Base-by-base conservation (phyloP, 2,329 filamentous ascomycete genomes). In the Pyrenophora tritici-repentis region DNA sequence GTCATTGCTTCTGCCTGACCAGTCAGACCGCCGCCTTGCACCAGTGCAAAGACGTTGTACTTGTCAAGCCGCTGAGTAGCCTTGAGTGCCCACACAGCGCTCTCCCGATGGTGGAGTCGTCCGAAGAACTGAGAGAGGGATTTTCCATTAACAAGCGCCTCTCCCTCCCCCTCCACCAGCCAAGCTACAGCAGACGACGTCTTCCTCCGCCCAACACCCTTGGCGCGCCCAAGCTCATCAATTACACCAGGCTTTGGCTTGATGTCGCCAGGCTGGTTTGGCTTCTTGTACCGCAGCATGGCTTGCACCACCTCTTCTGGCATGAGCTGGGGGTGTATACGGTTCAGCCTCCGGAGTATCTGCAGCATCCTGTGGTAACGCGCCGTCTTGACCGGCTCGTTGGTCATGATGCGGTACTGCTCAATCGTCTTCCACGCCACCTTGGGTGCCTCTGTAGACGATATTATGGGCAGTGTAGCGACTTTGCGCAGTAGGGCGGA, bases 1-100 rank as follows among this genome's bases (percentile, higher is more conserved):
- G 93, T 95, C 67, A 97, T 83, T 29, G 94, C 92, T 76, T 99
- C 94, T 6, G 94, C 93, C 76, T 99, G 95, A 2, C 94, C 94
- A 42, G 94, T 99, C 40, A 89, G 88, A 64, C 94, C 94, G 61
- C 94, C 94, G 48, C 94, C 94, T 52, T 83, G 81, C 3, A 91
- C 90, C 42, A 89, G 76, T 45, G 87, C 92, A 87, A 91, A 99
- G 3, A 97, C 85, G 68, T 99, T 99, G 80, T 99, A 99, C 75
- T 97, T 97, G 80, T 96, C 91, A 59, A 96, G 76, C 58, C 94
- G 82, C 36, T 88, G 81, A 18, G 91, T 95, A 42, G 86, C 83
- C 67, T 92, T 91, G 67, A 99, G 76, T 6, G 93, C 86, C 93
- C 93, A 99, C 3, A 96, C 79, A 2, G 90, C 93, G 70, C 91